These are phyloP conservation scores for Stachybotrys chartarum DNA, from an alignment of 2,329 filamentous ascomycete genomes.

Conservation along the genomic window DNA sequence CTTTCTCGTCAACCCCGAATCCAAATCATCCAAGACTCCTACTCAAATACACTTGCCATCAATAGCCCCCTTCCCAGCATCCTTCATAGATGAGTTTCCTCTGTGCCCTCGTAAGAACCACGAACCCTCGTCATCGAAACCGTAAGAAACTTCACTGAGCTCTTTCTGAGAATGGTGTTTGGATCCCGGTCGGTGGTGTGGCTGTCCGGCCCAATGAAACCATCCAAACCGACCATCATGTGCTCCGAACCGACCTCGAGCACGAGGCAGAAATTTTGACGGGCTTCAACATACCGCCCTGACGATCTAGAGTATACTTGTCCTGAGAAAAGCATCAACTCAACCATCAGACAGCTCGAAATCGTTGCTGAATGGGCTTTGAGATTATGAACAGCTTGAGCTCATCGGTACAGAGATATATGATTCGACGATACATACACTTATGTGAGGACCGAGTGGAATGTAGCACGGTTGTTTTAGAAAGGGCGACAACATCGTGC, in stretches of 20 bases:
- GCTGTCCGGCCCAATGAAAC: conserved; percentile 18
- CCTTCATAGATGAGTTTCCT: conserved; percentile 33
- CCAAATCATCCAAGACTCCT: no score
- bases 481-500: no score
- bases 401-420: no score
- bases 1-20: no score
- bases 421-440: no score
- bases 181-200: neutral
- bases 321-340: conserved; percentile 58
- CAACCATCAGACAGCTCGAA: conserved; percentile 12
- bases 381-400: neutral
- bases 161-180: neutral
- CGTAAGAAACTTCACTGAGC: conserved; percentile 18
- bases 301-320: conserved; percentile 51
- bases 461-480: no score
- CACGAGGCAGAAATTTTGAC: conserved; percentile 41
- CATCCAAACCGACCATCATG: conserved; percentile 2
- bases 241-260: conserved; percentile 15
- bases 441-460: no score
- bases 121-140: conserved; percentile 27
- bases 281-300: conserved; percentile 43
- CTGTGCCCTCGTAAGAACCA: conserved; percentile 26
- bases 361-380: neutral
- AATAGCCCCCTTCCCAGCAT: conserved; percentile 25
- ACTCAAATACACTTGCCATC: conserved; percentile 10